Evolutionary conservation across 2,329 filamentous ascomycete genomes (phyloP), one percentile per base, ranked within the genome.

Genomic region (Hymenoscyphus linearis): DNA sequence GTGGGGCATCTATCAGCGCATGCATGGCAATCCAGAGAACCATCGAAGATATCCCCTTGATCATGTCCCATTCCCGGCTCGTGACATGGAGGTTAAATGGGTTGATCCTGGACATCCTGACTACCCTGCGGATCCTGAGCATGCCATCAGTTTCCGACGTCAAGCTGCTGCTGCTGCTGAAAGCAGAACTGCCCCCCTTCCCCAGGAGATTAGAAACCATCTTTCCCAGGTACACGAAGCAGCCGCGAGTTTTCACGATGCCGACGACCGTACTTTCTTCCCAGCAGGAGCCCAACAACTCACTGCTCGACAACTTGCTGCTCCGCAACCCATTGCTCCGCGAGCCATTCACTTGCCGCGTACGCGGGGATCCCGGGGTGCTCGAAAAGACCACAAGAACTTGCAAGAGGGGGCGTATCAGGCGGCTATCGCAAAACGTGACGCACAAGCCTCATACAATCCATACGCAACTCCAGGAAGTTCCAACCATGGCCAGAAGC

Each of bases 1-100:
- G 31, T 57, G 55, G 55, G 55, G 55, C 16, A 57, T 31, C 9
- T 57, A 44, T 16, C 55, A 57, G n/a, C 18, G 55, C 3, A 57
- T 57, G 22, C 35, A 27, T 27, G 55, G 55, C 22, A n/a, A 57
- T 16, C 22, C 18, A 22, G 40, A 37, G 27, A 44, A 22, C 25
- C 55, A 57, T 37, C 18, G n/a, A 14, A 12, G 13, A 37, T 57
- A 44, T 22, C 55, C 55, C 12, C 36, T 57, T 7, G 55, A 57
- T 14, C 55, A 57, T 27, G n/a, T 57, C 37, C 55, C 55, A n/a
- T 57, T 50, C 7, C 55, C 55, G 4, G 37, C 55, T 27, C 22
- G 26, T 25, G 36, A 16, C 3, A 27, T 44, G 22, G 55, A 57
- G 37, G n/a, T 57, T 26, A 36, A 14, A 25, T 55, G 26, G 27